Evolutionary conservation across 805 yeast species (phyloP).

Genomic region (Osmozyma mogii): DNA sequence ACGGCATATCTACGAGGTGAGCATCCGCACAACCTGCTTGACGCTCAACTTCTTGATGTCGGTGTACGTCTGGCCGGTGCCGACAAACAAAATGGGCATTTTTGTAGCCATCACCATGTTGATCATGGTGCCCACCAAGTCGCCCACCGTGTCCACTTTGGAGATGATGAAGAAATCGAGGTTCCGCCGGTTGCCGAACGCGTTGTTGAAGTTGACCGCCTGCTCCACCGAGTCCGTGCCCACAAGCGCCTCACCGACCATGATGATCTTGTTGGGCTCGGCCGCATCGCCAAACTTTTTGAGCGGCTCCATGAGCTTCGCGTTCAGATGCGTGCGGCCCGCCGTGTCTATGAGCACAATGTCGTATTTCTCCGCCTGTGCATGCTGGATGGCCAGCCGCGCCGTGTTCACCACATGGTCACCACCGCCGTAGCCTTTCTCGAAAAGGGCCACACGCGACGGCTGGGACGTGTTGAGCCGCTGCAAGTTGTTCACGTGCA

Average conservation of each 20-base stretch:
- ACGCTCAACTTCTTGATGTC: slow-evolving; percentile 87
- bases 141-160: slow-evolving; percentile 96
- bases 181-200: slow-evolving; percentile 76
- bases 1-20: slow-evolving; percentile 65
- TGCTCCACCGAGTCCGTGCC: slow-evolving; percentile 97
- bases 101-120: slow-evolving; percentile 96
- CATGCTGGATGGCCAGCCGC: slow-evolving; percentile 79
- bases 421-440: slow-evolving; percentile 97
- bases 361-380: slow-evolving; percentile 62
- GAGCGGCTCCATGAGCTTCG: slow-evolving; percentile 89
- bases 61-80: slow-evolving; percentile 95
- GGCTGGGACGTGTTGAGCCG: slow-evolving; percentile 47
- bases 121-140: slow-evolving; percentile 91
- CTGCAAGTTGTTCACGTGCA: slow-evolving; percentile 80
- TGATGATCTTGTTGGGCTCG: slow-evolving; percentile 88
- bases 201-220: slow-evolving; percentile 86
- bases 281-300: slow-evolving; percentile 95
- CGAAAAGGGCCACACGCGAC: slow-evolving; percentile 65
- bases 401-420: slow-evolving; percentile 90
- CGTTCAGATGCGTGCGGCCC: slow-evolving; percentile 93
- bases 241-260: slow-evolving; percentile 98
- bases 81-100: slow-evolving; percentile 90
- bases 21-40: slow-evolving; percentile 82
- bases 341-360: slow-evolving; percentile 94
- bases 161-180: slow-evolving; percentile 88